Conservation (phyloP, 371 early-diverging fungal species). For the Syncephalastrum sp. region DNA sequence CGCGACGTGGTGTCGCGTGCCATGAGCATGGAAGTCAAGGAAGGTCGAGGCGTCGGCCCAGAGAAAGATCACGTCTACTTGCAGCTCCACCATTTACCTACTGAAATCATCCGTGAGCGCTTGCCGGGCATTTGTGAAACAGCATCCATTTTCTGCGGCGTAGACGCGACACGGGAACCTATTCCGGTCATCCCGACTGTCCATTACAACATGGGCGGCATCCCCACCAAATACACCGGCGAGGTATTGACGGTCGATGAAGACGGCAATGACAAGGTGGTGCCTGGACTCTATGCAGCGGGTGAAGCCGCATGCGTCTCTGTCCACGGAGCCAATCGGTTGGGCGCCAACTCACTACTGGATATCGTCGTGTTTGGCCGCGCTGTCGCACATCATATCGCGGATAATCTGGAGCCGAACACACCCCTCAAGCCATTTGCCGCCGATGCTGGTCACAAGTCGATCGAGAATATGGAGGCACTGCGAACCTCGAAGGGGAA, state of each 20-base stretch:
- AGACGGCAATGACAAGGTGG: conserved; percentile 77
- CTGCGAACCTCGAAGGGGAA: conserved; percentile 81
- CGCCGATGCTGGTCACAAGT: conserved; percentile 80
- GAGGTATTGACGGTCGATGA: conserved; percentile 82
- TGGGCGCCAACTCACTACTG: conserved; percentile 97
- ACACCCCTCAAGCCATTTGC: conserved; percentile 84
- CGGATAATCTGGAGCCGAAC: conserved; percentile 82
- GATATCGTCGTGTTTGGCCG: conserved; percentile 98
- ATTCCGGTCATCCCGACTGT: conserved; percentile 99
- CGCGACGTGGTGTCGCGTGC: conserved; percentile 98
- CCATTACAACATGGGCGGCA: conserved; percentile 99
- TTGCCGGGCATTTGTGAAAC: conserved; percentile 98
- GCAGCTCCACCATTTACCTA: conserved; percentile 94
- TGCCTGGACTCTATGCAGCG: conserved; percentile 94
- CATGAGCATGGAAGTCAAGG: conserved; percentile 98
- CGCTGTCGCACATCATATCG: conserved; percentile 93
- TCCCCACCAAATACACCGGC: conserved; percentile 96
- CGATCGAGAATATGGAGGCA: conserved; percentile 93
- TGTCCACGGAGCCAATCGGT: conserved; percentile 97
- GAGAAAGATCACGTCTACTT: conserved; percentile 96
- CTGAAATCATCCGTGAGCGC: conserved; percentile 90
- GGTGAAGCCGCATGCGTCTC: conserved; percentile 94
- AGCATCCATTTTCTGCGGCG: conserved; percentile 96
- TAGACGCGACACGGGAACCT: conserved; percentile 98
- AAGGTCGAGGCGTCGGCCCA: conserved; percentile 96